Evolutionary conservation across 352 stramenopile genomes (phyloP).

Genomic region (Halophytophthora batemanensis): DNA sequence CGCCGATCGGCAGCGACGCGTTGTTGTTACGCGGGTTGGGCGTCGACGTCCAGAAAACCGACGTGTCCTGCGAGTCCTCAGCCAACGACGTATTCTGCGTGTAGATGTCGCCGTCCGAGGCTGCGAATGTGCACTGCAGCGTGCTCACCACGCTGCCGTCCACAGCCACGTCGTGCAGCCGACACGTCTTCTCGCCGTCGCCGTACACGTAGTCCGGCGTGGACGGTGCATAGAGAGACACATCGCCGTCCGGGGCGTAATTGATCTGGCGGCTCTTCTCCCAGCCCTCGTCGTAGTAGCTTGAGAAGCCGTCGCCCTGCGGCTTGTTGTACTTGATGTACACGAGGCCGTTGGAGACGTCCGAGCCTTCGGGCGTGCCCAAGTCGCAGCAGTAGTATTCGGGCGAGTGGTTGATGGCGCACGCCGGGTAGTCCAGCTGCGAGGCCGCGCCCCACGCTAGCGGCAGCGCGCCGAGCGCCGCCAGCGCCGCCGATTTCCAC

Average conservation of each 20-base stretch:
- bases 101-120: constrained; percentile 34
- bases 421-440: constrained; percentile 58
- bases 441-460: constrained; percentile 36
- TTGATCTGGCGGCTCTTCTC: constrained; percentile 59
- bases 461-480: constrained; percentile 16
- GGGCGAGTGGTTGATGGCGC: constrained; percentile 52
- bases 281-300: constrained; percentile 70
- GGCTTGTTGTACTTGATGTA: constrained; percentile 68
- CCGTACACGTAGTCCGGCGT: constrained; percentile 60
- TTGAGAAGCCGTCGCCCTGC: constrained; percentile 33
- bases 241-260: constrained; percentile 38
- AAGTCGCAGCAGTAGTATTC: constrained; percentile 61
- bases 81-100: constrained; percentile 47
- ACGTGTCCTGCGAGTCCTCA: constrained; percentile 41
- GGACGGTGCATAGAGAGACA: constrained; percentile 59
- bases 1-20: constrained; percentile 56
- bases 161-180: constrained; percentile 32
- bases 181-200: constrained; percentile 41
- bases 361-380: constrained; percentile 22
- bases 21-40: constrained; percentile 71
- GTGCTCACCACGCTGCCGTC: constrained; percentile 24
- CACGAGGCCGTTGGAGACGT: constrained; percentile 32
- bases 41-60: constrained; percentile 53
- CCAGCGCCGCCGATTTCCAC: constrained; percentile 10
- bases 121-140: constrained; percentile 46